phyloP scores from a whole-genome alignment of 495 filamentous ascomycete genomes.

The Neurospora africana region DNA sequence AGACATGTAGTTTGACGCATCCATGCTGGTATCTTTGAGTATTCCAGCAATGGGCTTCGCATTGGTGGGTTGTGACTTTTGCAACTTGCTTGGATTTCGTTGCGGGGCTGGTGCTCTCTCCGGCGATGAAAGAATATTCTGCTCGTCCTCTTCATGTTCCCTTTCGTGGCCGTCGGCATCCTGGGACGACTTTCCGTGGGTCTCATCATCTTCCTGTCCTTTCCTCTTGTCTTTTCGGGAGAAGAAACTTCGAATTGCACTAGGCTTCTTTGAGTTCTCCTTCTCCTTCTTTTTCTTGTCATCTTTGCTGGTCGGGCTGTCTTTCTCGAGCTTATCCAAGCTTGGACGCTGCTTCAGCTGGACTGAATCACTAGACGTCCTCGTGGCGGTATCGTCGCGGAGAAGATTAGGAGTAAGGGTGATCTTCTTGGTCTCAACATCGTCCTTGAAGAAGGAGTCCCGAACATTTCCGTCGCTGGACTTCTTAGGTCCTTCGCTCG shows the following conservation, averaged over 20 bases:
- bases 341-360: constrained; percentile 44
- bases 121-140: constrained; percentile 18
- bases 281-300: constrained; percentile 60
- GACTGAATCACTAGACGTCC: constrained; percentile 51
- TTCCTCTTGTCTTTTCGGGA: constrained; percentile 91
- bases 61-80: constrained; percentile 54
- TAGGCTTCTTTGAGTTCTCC: constrained; percentile 82
- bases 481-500: constrained; percentile 42
- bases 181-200: constrained; percentile 53
- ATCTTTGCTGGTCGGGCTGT: constrained; percentile 30
- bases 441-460: constrained; percentile 95
- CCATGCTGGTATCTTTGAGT: constrained; percentile 19
- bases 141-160: constrained; percentile 35
- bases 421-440: constrained; percentile 94
- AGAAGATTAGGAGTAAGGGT: constrained; percentile 92
- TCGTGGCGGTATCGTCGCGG: constrained; percentile 62
- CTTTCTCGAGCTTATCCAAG: constrained; percentile 48
- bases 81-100: constrained; percentile 59
- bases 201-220: constrained; percentile 55
- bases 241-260: constrained; percentile 90
- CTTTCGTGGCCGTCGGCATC: constrained; percentile 34
- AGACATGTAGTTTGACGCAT: constrained; percentile 20
- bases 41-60: constrained; percentile 24
- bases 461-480: constrained; percentile 77
- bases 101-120: constrained; percentile 32